These are phyloP conservation scores for Colletotrichum costaricense DNA, from an alignment of 2,329 filamentous ascomycete species.

Conservation along the genomic window DNA sequence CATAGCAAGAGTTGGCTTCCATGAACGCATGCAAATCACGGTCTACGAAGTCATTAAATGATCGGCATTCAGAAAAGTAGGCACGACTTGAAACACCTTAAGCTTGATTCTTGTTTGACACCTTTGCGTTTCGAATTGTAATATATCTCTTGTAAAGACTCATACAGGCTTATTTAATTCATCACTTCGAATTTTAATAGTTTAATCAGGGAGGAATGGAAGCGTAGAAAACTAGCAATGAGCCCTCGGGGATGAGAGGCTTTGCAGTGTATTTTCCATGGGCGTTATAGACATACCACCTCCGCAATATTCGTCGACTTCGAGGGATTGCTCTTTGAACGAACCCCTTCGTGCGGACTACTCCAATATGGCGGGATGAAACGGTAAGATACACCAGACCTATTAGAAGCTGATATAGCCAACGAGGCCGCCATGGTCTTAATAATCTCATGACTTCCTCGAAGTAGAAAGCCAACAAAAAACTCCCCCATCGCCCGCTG, in stretches of 20 bases:
- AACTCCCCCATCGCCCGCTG: constrained; percentile 30
- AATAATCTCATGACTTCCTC: constrained; percentile 20
- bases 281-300: background rate
- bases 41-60: no score
- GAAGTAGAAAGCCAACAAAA: background rate
- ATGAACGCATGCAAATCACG: no score
- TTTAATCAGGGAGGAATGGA: background rate
- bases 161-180: no score
- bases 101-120: no score
- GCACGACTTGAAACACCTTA: no score
- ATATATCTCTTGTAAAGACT: no score
- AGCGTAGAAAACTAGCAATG: background rate
- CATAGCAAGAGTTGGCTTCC: no score
- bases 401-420: background rate
- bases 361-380: background rate
- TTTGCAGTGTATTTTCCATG: background rate
- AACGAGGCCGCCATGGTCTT: constrained; percentile 4
- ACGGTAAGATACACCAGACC: background rate
- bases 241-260: background rate
- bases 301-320: background rate
- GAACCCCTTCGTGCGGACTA: background rate
- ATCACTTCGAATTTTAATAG: no score
- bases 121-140: no score
- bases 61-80: no score
- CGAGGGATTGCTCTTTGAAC: background rate